phyloP scores from a whole-genome alignment of 331 rosid genomes.

The Dryas integrifolia region DNA sequence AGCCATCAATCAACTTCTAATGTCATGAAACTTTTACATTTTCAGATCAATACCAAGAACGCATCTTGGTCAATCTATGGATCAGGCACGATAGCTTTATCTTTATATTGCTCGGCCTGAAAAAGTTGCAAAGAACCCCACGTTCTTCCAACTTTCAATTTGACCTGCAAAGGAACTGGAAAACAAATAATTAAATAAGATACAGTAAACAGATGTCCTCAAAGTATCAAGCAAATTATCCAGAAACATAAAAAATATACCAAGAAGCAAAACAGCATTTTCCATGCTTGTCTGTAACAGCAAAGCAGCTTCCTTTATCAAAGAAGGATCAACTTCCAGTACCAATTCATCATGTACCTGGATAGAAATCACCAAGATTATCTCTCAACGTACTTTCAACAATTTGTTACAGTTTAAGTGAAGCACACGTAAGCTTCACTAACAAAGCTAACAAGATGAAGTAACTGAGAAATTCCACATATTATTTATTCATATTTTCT shows the following conservation, averaged over 20 bases:
- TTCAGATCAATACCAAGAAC: conserved; percentile 7
- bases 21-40: background rate
- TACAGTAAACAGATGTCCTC: background rate
- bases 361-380: conserved; percentile 23
- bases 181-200: conserved; percentile 12
- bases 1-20: background rate
- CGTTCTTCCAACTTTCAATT: conserved; percentile 78
- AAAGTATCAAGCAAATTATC: conserved; percentile 6
- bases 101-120: conserved; percentile 37
- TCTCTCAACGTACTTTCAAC: background rate
- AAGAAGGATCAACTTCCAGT: conserved; percentile 81
- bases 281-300: conserved; percentile 85
- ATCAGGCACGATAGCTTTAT: conserved; percentile 30
- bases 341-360: conserved; percentile 96
- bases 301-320: conserved; percentile 66
- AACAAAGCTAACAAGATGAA: background rate
- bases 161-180: conserved; percentile 86
- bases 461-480: background rate
- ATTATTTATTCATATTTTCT: background rate
- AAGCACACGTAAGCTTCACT: conserved; percentile 1
- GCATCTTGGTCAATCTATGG: conserved; percentile 28
- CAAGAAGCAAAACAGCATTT: conserved; percentile 75
- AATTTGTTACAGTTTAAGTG: background rate
- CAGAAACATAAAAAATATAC: conserved; percentile 39
- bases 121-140: conserved; percentile 94